Conservation (phyloP, 2,329 filamentous ascomycete species). For the Hawksworthiomyces lignivorus region DNA sequence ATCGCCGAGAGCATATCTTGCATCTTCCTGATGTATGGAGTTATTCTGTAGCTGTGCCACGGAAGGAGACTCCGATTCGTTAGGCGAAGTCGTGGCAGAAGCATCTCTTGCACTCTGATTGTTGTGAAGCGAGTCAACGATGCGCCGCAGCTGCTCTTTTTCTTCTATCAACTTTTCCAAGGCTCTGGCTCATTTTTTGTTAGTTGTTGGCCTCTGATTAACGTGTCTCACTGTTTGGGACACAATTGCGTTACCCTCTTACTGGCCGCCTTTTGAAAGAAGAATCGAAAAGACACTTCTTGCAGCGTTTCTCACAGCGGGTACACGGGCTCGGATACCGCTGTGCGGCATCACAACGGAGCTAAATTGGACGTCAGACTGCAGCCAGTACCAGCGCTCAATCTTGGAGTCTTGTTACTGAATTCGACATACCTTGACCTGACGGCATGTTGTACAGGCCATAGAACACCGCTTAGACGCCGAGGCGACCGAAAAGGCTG, state of each 20-base stretch:
- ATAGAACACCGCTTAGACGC: slow-evolving; percentile 6
- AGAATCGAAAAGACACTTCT: slow-evolving; percentile 7
- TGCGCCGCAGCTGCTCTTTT: slow-evolving; percentile 7
- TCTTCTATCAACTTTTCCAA: slow-evolving; percentile 7
- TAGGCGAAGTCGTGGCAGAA: background rate
- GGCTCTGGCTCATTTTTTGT: no score
- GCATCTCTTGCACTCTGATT: background rate
- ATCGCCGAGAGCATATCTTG: background rate
- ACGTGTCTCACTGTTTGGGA: background rate
- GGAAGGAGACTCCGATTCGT: background rate
- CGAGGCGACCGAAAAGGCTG: no score
- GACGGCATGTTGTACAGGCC: slow-evolving; percentile 10
- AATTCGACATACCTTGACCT: slow-evolving; percentile 10
- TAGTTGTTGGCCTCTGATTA: no score
- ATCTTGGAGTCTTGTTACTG: no score
- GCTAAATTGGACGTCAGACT: background rate
- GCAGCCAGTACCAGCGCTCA: background rate
- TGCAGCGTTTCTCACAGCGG: slow-evolving; percentile 4
- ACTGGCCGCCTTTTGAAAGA: slow-evolving; percentile 7
- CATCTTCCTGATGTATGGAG: background rate
- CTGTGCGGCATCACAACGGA: slow-evolving; percentile 6
- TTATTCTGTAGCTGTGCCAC: no score
- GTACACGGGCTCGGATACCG: slow-evolving; percentile 4
- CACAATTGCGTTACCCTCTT: background rate
- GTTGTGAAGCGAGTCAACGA: slow-evolving; percentile 3